Evolutionary conservation across 345 rosid species (phyloP).

Genomic region (Anacardium occidentale): DNA sequence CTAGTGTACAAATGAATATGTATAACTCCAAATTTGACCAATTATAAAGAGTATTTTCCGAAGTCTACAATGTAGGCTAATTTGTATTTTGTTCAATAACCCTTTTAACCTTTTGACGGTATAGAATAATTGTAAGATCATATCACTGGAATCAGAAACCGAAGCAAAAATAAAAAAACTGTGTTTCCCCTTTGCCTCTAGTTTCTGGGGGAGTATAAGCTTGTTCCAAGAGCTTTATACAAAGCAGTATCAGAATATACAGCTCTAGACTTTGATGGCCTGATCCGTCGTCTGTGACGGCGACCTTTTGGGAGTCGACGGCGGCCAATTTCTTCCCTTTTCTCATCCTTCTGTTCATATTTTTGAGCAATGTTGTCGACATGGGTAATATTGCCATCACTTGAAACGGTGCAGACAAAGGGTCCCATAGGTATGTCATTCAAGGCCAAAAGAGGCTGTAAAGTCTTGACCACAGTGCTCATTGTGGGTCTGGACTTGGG

Average conservation of each 20-base stretch:
- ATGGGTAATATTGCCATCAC: neutral
- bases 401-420: slow-evolving; percentile 43
- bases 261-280: slow-evolving; percentile 49
- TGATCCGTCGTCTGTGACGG: slow-evolving; percentile 34
- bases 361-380: neutral
- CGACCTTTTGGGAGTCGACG: slow-evolving; percentile 26
- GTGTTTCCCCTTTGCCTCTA: slow-evolving; percentile 11
- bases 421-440: slow-evolving; percentile 48
- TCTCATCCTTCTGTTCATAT: neutral
- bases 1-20: too few relatives aligned
- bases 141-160: neutral
- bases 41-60: neutral
- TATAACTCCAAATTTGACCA: neutral
- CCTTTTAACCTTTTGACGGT: neutral
- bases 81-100: neutral
- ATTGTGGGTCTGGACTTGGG: slow-evolving; percentile 57
- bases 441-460: slow-evolving; percentile 40
- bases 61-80: neutral
- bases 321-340: slow-evolving; percentile 13
- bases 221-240: slow-evolving; percentile 57
- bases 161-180: neutral
- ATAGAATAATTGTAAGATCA: neutral
- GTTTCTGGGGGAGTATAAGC: slow-evolving; percentile 43
- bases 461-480: slow-evolving; percentile 46
- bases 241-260: slow-evolving; percentile 70